Percentiles rank a stretch among this genome's conserved stretches.
Conservation (phyloP, 345 rosid genomes). For the Hypericum androsaemum region DNA sequence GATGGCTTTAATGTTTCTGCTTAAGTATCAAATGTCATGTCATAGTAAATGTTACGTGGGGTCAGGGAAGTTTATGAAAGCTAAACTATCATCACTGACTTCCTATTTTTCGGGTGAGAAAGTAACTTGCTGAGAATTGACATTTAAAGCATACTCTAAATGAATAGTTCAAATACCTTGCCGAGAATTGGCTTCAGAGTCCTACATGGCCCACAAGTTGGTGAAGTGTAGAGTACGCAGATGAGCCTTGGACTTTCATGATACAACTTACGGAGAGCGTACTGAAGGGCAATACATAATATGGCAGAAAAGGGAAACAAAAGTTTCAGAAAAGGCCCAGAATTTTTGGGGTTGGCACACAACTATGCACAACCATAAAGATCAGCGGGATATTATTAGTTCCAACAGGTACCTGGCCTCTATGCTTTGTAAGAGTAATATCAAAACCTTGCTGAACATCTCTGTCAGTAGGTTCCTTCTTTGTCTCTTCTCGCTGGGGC, state of each 20-base stretch:
- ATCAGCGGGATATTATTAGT: not conserved
- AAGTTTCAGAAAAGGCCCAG: not conserved
- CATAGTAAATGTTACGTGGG: too few species aligned
- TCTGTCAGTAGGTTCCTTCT: constrained; percentile 74
- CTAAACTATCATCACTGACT: too few species aligned
- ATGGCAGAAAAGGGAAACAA: constrained; percentile 6
- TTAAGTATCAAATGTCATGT: too few species aligned
- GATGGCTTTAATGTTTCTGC: too few species aligned
- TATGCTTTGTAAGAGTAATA: constrained; percentile 63
- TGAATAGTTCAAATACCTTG: constrained; percentile 41
- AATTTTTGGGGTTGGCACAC: too few species aligned
- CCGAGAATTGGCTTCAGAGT: constrained; percentile 92
- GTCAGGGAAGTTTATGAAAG: too few species aligned
- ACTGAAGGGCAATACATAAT: constrained; percentile 30
- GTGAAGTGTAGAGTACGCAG: constrained; percentile 76
- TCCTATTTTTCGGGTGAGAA: too few species aligned
- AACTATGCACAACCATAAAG: not conserved
- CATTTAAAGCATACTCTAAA: not conserved
- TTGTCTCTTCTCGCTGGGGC: constrained; percentile 81
- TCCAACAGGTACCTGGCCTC: constrained; percentile 64
- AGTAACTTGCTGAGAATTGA: not conserved
- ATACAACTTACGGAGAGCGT: constrained; percentile 84
- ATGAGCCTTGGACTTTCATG: constrained; percentile 90
- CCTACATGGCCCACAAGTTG: constrained; percentile 96
- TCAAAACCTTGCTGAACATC: constrained; percentile 86